Conservation (phyloP, 2,329 filamentous ascomycete species). For the Clarireedia hainanense region DNA sequence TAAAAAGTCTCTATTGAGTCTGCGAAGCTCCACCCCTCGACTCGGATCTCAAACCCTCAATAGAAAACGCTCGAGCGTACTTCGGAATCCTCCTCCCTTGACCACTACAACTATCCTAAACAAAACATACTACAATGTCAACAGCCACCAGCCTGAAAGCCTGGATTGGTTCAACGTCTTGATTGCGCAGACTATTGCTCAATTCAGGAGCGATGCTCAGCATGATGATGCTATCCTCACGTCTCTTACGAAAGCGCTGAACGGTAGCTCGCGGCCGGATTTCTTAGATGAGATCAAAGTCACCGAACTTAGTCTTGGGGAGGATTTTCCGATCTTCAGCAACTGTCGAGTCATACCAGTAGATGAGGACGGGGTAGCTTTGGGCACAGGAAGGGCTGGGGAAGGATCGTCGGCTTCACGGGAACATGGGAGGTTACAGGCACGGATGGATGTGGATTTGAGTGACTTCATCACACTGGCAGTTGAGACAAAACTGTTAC, state of each 20-base stretch:
- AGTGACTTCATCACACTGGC: conserved; percentile 94
- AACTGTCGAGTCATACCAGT: conserved; percentile 95
- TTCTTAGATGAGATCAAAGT: conserved; percentile 92
- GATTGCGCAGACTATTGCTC: conserved; percentile 91
- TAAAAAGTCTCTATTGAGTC: conserved; percentile 62
- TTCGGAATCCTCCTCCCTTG: conserved; percentile 64
- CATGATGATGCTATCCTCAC: conserved; percentile 84
- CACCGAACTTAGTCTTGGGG: conserved; percentile 86
- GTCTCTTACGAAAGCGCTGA: conserved; percentile 77
- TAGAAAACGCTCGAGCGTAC: conserved; percentile 62
- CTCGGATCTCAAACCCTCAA: conserved; percentile 38
- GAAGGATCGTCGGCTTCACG: conserved; percentile 26
- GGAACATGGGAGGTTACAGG: conserved; percentile 74
- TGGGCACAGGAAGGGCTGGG: conserved; percentile 32
- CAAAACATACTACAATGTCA: conserved; percentile 96
- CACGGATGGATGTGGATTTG: conserved; percentile 92
- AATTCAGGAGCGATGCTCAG: conserved; percentile 86
- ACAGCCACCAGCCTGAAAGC: conserved; percentile 92
- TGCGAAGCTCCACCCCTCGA: conserved; percentile 36
- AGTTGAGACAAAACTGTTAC: conserved; percentile 83
- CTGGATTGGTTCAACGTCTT: conserved; percentile 99
- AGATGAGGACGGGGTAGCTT: conserved; percentile 63
- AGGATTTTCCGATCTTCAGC: conserved; percentile 98
- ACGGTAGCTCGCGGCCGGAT: conserved; percentile 77
- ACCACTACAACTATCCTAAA: conserved; percentile 90